These are phyloP conservation scores for Globisporangium spinosum DNA, from an alignment of 352 stramenopile species.

Conservation along the genomic window DNA sequence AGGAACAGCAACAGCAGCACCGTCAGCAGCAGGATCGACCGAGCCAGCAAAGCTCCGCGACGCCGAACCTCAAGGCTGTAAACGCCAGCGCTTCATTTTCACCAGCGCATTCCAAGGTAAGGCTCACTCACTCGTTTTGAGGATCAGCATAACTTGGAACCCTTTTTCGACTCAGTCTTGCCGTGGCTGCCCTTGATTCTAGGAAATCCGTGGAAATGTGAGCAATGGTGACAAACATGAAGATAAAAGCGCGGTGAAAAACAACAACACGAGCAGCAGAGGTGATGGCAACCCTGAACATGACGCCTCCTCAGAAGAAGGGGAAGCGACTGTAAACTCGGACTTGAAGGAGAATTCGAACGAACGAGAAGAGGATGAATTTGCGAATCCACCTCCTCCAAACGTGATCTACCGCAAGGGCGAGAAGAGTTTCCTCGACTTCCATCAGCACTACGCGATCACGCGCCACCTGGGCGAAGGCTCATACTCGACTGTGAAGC, in stretches of 20 bases:
- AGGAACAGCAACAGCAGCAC: slow-evolving; percentile 21
- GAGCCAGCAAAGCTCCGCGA: not conserved
- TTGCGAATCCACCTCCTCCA: slow-evolving; percentile 14
- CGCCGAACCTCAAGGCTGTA: not conserved
- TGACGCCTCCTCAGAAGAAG: not conserved
- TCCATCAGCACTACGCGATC: slow-evolving; percentile 81
- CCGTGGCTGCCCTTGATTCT: not conserved
- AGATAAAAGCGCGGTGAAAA: not conserved
- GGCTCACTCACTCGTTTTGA: not conserved
- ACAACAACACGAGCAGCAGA: not conserved
- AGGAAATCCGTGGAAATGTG: not conserved
- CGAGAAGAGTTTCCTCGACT: slow-evolving; percentile 81
- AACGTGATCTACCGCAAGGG: slow-evolving; percentile 61
- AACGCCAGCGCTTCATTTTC: not conserved
- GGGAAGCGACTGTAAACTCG: not conserved
- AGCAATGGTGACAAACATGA: not conserved
- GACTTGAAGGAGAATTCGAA: slow-evolving; percentile 3
- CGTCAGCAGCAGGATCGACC: slow-evolving; percentile 10
- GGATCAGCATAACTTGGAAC: not conserved
- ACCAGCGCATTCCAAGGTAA: slow-evolving; percentile 2
- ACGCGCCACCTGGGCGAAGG: slow-evolving; percentile 77
- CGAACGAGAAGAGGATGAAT: not conserved
- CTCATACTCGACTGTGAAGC: slow-evolving; percentile 87
- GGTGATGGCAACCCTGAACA: not conserved
- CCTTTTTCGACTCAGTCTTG: not conserved